Evolutionary conservation across 2,329 filamentous ascomycete genomes (phyloP).

Genomic region (Talaromyces albobiverticillius): DNA sequence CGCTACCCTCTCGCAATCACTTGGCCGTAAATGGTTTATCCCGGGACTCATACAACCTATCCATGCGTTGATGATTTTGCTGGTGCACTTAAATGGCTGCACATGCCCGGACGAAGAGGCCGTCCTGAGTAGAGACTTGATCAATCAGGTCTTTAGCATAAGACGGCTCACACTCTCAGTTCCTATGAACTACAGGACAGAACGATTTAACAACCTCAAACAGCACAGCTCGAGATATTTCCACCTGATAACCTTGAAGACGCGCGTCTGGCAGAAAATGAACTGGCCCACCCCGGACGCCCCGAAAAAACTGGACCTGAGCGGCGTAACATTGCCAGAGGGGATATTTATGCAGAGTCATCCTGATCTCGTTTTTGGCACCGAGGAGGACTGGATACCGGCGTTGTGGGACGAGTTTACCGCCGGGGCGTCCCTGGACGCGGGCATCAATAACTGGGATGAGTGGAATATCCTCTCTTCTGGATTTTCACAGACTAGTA

Average conservation of each 20-base stretch:
- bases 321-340: too few species aligned
- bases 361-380: background rate
- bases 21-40: background rate
- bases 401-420: background rate
- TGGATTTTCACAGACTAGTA: background rate
- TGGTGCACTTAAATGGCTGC: background rate
- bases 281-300: background rate
- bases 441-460: background rate
- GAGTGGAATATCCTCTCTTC: background rate
- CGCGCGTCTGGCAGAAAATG: background rate
- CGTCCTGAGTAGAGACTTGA: background rate
- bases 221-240: background rate
- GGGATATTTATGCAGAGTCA: background rate
- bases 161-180: background rate
- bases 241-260: background rate
- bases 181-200: background rate
- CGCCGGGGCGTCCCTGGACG: background rate
- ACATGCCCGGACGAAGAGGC: background rate
- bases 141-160: background rate
- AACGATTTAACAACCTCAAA: background rate
- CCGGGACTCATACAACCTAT: conserved; percentile 3
- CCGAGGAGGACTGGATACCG: background rate
- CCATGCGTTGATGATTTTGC: background rate
- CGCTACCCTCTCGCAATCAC: background rate
- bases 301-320: too few species aligned